A percentile compares a stretch with the other conserved stretches of the same genome.
Evolutionary conservation across 176 grass and related monocot species (phyloP).

Genomic region (Oryza coarctata): DNA sequence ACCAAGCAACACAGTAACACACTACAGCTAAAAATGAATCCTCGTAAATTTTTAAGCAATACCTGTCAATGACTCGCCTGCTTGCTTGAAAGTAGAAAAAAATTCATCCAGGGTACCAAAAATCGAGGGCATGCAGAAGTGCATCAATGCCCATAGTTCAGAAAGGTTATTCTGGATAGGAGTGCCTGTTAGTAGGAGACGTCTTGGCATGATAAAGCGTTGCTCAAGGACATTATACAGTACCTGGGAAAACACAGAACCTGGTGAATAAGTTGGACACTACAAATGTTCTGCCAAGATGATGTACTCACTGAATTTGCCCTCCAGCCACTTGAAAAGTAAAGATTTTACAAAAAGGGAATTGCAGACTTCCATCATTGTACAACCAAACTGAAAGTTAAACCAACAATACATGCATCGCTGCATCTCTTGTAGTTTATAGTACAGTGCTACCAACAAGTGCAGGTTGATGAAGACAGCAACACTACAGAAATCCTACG

Average conservation of each 20-base stretch:
- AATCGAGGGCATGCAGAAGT: slow-evolving; percentile 91
- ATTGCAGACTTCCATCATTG: neutral
- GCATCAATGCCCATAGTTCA: slow-evolving; percentile 93
- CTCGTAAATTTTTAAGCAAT: slow-evolving; percentile 15
- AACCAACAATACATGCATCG: neutral
- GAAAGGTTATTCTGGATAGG: slow-evolving; percentile 93
- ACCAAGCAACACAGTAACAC: neutral
- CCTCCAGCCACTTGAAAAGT: neutral
- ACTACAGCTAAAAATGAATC: slow-evolving; percentile 12
- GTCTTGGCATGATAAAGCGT: slow-evolving; percentile 82
- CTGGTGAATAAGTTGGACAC: slow-evolving; percentile 16
- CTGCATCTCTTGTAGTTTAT: neutral
- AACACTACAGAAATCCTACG: neutral
- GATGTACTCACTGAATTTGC: neutral
- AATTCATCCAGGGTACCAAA: slow-evolving; percentile 77
- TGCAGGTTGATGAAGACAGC: neutral
- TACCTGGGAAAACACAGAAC: slow-evolving; percentile 52
- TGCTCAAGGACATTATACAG: slow-evolving; percentile 86
- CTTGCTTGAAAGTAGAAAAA: slow-evolving; percentile 73
- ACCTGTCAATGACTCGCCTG: slow-evolving; percentile 59
- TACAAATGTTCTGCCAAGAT: slow-evolving; percentile 2
- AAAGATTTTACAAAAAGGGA: neutral
- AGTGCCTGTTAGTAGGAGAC: slow-evolving; percentile 84
- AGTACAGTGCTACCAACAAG: neutral
- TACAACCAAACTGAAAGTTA: slow-evolving; percentile 9